phyloP scores from a whole-genome alignment of 2,329 filamentous ascomycete species.

The Ophiostoma sp. region DNA sequence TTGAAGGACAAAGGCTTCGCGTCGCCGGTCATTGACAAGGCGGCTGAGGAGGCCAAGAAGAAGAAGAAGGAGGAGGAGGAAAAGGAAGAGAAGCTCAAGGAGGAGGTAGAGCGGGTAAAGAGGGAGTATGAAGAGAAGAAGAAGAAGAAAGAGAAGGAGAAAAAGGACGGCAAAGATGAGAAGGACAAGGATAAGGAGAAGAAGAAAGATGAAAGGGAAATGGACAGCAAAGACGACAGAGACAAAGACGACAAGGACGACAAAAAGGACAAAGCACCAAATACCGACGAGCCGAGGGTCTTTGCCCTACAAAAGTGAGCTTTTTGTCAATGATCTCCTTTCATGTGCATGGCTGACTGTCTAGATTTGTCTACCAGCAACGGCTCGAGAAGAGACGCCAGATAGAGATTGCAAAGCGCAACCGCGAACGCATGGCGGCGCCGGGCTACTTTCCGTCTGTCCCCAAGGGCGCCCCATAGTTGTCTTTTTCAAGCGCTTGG shows the following conservation, averaged over 20 bases:
- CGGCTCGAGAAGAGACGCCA: slow-evolving; percentile 72
- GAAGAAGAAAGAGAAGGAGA: slow-evolving; percentile 62
- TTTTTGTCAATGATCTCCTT: background rate
- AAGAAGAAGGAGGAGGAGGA: slow-evolving; percentile 58
- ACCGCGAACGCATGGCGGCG: slow-evolving; percentile 72
- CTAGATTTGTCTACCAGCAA: slow-evolving; percentile 78
- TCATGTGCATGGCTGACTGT: background rate
- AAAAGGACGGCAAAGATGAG: slow-evolving; percentile 57
- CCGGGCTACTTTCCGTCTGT: slow-evolving; percentile 80
- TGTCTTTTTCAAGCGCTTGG: no score
- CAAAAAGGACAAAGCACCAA: slow-evolving; percentile 32
- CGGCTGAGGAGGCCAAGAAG: slow-evolving; percentile 56
- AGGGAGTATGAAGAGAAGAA: slow-evolving; percentile 74
- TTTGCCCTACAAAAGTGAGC: slow-evolving; percentile 76
- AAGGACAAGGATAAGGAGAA: slow-evolving; percentile 46
- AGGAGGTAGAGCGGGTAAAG: slow-evolving; percentile 59
- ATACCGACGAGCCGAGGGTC: slow-evolving; percentile 68
- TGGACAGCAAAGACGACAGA: slow-evolving; percentile 41
- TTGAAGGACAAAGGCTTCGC: slow-evolving; percentile 80
- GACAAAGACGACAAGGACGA: slow-evolving; percentile 34
- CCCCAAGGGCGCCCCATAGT: slow-evolving; percentile 54
- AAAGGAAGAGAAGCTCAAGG: slow-evolving; percentile 59
- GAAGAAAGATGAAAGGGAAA: slow-evolving; percentile 39
- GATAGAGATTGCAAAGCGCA: slow-evolving; percentile 72
- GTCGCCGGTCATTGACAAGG: slow-evolving; percentile 64